Percentiles rank a stretch among this genome's conserved stretches.
Conservation (phyloP, 768 basidiomycete species). For the Phanerochaete carnosa region DNA sequence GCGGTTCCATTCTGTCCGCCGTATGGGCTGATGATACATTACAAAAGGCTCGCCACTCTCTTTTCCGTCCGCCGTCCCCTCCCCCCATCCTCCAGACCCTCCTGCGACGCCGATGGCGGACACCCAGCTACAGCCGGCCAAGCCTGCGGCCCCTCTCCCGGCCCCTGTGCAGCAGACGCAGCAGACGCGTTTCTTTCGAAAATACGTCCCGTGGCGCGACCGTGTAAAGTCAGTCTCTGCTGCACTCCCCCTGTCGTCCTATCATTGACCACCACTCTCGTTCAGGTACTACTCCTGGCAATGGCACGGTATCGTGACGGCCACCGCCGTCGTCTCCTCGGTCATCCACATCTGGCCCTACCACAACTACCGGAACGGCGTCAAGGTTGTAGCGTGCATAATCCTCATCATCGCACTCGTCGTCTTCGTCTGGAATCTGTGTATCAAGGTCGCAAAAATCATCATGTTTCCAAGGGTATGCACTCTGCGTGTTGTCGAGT, state of each 20-base stretch:
- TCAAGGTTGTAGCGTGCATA: conserved; percentile 34
- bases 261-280: neutral
- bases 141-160: neutral
- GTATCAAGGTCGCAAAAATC: conserved; percentile 28
- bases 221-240: conserved; percentile 9
- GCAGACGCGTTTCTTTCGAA: neutral
- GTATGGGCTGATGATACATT: neutral
- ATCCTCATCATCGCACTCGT: conserved; percentile 37
- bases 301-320: conserved; percentile 48
- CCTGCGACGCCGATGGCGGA: conserved; percentile 2
- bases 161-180: neutral
- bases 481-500: neutral
- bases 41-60: neutral
- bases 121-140: neutral
- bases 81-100: neutral
- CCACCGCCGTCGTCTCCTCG: conserved; percentile 39
- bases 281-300: conserved; percentile 43
- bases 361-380: conserved; percentile 28
- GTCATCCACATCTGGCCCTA: conserved; percentile 44
- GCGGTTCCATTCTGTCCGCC: neutral
- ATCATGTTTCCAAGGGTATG: conserved; percentile 28
- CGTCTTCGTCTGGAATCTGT: conserved; percentile 31
- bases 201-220: conserved; percentile 10
- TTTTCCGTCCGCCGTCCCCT: neutral
- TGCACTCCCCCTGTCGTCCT: neutral